A percentile compares a stretch with the other conserved stretches of the same genome.
These are phyloP conservation scores for Hypoxylon sp. DNA, from an alignment of 2,329 filamentous ascomycete species.

Conservation along the genomic window DNA sequence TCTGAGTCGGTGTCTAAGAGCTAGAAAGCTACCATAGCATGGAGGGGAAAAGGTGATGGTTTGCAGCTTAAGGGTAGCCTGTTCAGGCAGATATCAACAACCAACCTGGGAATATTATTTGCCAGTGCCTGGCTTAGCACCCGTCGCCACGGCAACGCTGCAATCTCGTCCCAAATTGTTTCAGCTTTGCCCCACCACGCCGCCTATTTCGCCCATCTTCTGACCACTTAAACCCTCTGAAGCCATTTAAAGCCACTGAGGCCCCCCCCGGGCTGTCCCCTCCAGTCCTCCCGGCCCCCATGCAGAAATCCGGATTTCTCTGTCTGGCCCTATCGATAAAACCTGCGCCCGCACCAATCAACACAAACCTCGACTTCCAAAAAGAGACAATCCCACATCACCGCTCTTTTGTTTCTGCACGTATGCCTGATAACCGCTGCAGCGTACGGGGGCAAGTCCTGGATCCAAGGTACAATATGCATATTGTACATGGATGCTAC, in stretches of 20 bases:
- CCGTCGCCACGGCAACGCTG: slow-evolving; percentile 40
- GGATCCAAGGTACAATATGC: not conserved
- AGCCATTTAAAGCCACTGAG: not conserved
- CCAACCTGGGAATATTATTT: slow-evolving; percentile 31
- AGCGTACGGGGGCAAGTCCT: not conserved
- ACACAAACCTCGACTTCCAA: slow-evolving; percentile 29
- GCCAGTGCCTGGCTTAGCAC: slow-evolving; percentile 14
- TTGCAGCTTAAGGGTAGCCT: slow-evolving; percentile 26
- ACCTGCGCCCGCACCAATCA: slow-evolving; percentile 29
- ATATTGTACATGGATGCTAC: not conserved
- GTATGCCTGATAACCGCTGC: not conserved
- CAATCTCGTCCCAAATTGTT: slow-evolving; percentile 6
- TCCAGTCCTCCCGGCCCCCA: not conserved
- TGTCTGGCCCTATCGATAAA: slow-evolving; percentile 32
- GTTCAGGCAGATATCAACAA: slow-evolving; percentile 41
- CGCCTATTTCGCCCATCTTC: too few relatives aligned
- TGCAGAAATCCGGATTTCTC: slow-evolving; percentile 13
- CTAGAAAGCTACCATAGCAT: slow-evolving; percentile 24
- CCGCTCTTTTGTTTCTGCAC: slow-evolving; percentile 9
- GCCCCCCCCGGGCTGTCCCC: not conserved
- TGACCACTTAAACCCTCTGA: too few relatives aligned
- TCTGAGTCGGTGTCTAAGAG: slow-evolving; percentile 35
- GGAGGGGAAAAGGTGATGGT: slow-evolving; percentile 36
- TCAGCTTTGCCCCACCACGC: slow-evolving; percentile 23
- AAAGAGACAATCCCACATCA: slow-evolving; percentile 18